Percentiles rank a stretch among this genome's conserved stretches.
Conservation (phyloP, 2,329 filamentous ascomycete species). For the Claviceps sp. region DNA sequence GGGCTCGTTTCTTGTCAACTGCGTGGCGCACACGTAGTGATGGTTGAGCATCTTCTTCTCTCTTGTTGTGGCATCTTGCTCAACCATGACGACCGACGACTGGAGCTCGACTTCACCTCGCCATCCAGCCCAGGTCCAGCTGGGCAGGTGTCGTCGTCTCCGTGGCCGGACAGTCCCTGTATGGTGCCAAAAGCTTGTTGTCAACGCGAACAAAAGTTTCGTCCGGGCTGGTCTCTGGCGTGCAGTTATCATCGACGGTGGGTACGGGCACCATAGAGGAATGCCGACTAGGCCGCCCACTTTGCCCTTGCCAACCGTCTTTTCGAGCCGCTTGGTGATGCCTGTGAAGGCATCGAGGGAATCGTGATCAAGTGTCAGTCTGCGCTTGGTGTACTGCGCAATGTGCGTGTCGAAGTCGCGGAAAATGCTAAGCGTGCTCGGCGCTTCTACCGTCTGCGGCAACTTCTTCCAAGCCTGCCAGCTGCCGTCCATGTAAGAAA, state of each 20-base stretch:
- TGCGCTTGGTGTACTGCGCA: slow-evolving; percentile 17
- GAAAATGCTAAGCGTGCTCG: slow-evolving; percentile 23
- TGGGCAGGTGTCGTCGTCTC: slow-evolving; percentile 19
- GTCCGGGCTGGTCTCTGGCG: slow-evolving; percentile 15
- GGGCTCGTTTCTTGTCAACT: slow-evolving; percentile 19
- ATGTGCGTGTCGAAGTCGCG: slow-evolving; percentile 22
- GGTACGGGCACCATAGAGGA: slow-evolving; percentile 16
- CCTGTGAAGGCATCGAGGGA: slow-evolving; percentile 21
- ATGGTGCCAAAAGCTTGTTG: slow-evolving; percentile 25
- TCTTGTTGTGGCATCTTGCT: slow-evolving; percentile 15
- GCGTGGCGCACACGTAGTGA: slow-evolving; percentile 22
- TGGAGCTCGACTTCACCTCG: slow-evolving; percentile 20
- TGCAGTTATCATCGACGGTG: background rate
- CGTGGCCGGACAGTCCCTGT: slow-evolving; percentile 13
- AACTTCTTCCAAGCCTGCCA: slow-evolving; percentile 23
- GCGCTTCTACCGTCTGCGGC: slow-evolving; percentile 14
- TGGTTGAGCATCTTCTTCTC: slow-evolving; percentile 20
- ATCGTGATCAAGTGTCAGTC: slow-evolving; percentile 18
- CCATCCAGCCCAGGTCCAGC: slow-evolving; percentile 26
- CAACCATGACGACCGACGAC: slow-evolving; percentile 19
- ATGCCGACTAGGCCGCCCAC: slow-evolving; percentile 19
- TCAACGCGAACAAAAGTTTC: slow-evolving; percentile 19
- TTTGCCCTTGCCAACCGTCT: slow-evolving; percentile 16
- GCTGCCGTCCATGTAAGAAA: slow-evolving; percentile 21
- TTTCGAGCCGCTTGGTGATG: slow-evolving; percentile 18